Percentiles rank a stretch among this genome's conserved stretches.
phyloP scores from a whole-genome alignment of 371 early-diverging fungal genomes.

The Haplosporangium sp. region DNA sequence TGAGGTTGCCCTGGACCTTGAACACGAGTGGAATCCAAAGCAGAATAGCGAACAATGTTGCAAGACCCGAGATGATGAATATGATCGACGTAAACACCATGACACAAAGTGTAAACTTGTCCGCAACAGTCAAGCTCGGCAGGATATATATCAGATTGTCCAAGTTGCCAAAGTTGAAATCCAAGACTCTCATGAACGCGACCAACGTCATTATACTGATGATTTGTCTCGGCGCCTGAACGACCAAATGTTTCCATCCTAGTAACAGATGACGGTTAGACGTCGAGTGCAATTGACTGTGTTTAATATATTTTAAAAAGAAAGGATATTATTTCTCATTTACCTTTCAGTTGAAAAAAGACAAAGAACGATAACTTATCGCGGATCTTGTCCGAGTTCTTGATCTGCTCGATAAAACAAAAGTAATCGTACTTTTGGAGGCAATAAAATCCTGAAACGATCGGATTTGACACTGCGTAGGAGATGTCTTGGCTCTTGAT shows the following conservation, averaged over 20 bases:
- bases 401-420: constrained; percentile 68
- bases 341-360: constrained; percentile 68
- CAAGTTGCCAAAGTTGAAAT: constrained; percentile 10
- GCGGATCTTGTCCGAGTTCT: constrained; percentile 54
- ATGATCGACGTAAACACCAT: constrained; percentile 61
- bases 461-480: constrained; percentile 62
- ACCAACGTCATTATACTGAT: constrained; percentile 57
- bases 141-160: constrained; percentile 12
- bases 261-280: background rate
- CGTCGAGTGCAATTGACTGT: background rate
- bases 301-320: background rate
- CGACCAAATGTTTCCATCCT: constrained; percentile 69
- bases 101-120: constrained; percentile 34
- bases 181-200: constrained; percentile 25
- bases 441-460: constrained; percentile 59
- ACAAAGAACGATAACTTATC: constrained; percentile 69
- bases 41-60: constrained; percentile 59
- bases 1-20: constrained; percentile 67
- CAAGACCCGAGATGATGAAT: constrained; percentile 56
- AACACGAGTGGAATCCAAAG: constrained; percentile 67
- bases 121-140: constrained; percentile 10
- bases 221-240: constrained; percentile 69
- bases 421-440: constrained; percentile 62
- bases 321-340: background rate
- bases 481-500: constrained; percentile 66